A percentile compares a stretch with the other conserved stretches of the same genome.
These are phyloP conservation scores for Psophocarpus tetragonolobus DNA, from an alignment of 306 rosid genomes.

Conservation along the genomic window DNA sequence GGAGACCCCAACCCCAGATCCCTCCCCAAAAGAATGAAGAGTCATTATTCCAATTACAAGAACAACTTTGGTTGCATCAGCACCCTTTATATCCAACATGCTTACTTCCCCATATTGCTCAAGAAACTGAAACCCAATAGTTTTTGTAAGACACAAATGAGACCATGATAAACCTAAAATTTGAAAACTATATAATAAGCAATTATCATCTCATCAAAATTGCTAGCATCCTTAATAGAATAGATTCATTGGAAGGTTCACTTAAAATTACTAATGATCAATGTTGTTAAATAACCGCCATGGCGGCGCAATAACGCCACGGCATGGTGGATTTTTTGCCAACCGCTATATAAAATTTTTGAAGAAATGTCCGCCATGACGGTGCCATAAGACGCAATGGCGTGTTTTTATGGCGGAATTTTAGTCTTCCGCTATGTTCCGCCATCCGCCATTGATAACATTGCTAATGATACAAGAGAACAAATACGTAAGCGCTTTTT, in stretches of 20 bases:
- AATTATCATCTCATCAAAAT: background rate
- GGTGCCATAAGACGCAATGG: no score
- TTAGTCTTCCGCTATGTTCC: no score
- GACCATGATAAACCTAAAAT: conserved; percentile 25
- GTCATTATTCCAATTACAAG: conserved; percentile 98
- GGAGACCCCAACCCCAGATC: conserved; percentile 98
- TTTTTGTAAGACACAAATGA: conserved; percentile 30
- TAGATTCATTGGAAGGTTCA: background rate
- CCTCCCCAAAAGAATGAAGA: conserved; percentile 97
- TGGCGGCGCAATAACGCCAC: no score
- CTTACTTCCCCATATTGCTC: conserved; percentile 96
- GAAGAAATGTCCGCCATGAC: no score
- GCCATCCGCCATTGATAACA: no score
- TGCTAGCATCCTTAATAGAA: background rate
- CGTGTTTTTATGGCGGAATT: no score
- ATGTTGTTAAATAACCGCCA: no score
- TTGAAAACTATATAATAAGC: background rate
- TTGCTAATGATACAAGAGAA: background rate
- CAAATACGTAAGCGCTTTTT: background rate
- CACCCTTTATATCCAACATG: conserved; percentile 96
- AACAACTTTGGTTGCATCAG: conserved; percentile 91
- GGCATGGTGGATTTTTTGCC: no score
- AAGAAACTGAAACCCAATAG: conserved; percentile 70
- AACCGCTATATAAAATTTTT: no score
- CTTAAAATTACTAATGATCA: background rate